Percentiles rank a stretch among this genome's conserved stretches.
Evolutionary conservation across 768 basidiomycete species (phyloP).

Genomic region (Pulveroboletus sp.): DNA sequence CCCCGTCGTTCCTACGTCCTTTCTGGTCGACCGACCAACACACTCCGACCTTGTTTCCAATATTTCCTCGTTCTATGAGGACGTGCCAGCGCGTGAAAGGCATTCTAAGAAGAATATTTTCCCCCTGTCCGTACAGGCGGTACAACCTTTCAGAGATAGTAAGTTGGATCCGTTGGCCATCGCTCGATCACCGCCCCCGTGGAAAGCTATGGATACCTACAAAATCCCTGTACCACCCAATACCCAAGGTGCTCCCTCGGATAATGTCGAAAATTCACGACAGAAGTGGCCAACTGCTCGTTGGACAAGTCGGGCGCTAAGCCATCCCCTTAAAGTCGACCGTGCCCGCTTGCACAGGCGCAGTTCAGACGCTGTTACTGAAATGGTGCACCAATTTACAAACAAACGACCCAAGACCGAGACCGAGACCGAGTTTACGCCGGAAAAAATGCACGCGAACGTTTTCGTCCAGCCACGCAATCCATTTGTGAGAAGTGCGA

Average conservation of each 20-base stretch:
- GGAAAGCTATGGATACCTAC: conserved; percentile 13
- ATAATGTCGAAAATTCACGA: neutral
- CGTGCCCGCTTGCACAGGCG: conserved; percentile 26
- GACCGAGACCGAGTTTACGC: conserved; percentile 18
- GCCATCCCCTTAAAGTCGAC: conserved; percentile 15
- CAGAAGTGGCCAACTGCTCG: neutral
- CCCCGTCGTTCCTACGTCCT: neutral
- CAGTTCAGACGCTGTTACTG: conserved; percentile 14
- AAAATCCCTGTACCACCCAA: neutral
- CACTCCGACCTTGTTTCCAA: neutral
- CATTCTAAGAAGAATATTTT: conserved; percentile 6
- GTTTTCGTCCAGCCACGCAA: conserved; percentile 12
- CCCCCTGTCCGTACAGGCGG: conserved; percentile 17
- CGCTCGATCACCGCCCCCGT: conserved; percentile 25
- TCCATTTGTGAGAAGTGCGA: conserved; percentile 16
- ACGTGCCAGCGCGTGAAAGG: neutral
- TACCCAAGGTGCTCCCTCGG: neutral
- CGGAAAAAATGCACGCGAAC: conserved; percentile 6
- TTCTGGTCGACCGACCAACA: neutral
- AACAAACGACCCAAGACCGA: conserved; percentile 20
- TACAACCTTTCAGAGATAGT: conserved; percentile 10
- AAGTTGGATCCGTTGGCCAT: conserved; percentile 24
- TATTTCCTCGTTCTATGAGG: conserved; percentile 19
- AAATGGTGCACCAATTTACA: conserved; percentile 19
- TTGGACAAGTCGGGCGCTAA: conserved; percentile 4